Base-by-base conservation (phyloP, 352 stramenopile genomes). In the Paralagenidium karlingii region DNA sequence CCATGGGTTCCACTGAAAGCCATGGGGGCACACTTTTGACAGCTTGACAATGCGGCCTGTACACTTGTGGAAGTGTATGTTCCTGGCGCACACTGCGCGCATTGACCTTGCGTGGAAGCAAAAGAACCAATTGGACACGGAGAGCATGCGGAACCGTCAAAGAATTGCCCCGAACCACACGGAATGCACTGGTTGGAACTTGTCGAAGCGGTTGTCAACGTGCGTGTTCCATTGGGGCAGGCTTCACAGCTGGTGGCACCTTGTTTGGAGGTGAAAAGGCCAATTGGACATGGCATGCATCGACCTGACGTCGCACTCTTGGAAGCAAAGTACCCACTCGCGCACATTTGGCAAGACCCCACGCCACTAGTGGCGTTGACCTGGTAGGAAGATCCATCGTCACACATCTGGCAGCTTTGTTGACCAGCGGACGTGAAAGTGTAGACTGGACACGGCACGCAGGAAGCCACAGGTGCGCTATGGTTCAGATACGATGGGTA, bases 11-110 rank as follows among this genome's bases (percentile, higher is more conserved):
- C 21, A 3, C 55, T 42, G 8, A 53, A 59, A 8, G 51, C 55
- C 69, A 80, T 79, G 5, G 58, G 55, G 3, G 61, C 43, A 31
- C 69, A 83, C 9, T 26, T 42, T n/a, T 38, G 12, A 11, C 69
- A 83, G 8, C 49, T 39, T n/a, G 46, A 51, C 12, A 24, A 19
- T 0, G 43, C 37, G n/a, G 38, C 42, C 2, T 53, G 24, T 3
- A 20, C 18, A 2, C 24, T 25, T 8, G 24, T 41, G 6, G 54
- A 45, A 12, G 51, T 51, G 34, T 63, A 80, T n/a, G 51, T 74
- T 1, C 68, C 66, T 40, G 62, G 45, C 15, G 43, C 16, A 32
- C 71, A 86, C 12, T 24, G n/a, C 0, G 58, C 54, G 38, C 66
- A 79, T 24, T 57, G 51, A 1, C 58, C 60, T 13, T 42, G 50